Evolutionary conservation across 257 asterid genomes (phyloP), one percentile per base, ranked within the genome.

Genomic region (Petunia secreta): DNA sequence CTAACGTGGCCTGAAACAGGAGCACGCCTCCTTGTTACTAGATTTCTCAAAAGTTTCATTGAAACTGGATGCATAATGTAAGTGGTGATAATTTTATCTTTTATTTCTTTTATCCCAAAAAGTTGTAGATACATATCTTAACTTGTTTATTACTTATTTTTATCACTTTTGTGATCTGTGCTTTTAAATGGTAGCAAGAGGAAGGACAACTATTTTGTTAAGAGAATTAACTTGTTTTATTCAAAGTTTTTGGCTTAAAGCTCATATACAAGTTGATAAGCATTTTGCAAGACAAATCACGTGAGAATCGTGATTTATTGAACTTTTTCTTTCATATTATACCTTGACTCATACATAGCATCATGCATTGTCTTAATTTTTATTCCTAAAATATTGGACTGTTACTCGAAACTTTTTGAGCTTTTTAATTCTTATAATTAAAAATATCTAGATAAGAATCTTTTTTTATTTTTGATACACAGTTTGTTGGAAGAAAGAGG

Each of bases 401-500:
- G 38, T 63, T 63, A 63, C 71, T 63, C 2, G 9, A 46, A 38
- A 2, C 37, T 64, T 64, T 64, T 3, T 64, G 5, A 38, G 46
- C 38, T 63, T 10, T 25, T 25, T 25, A 25, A 25, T 25, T 2
- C 46, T 9, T 43, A 10, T 57, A 0, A 4, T 39, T 14, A 39
- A 25, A 25, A 25, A 25, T 25, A 25, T 25, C 25, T 25, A 25
- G 25, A 25, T 25, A 25, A 25, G 25, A 25, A 25, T 25, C 25
- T 25, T 25, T 25, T 25, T 25, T 25, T 3, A 40, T 66, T 25
- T 15, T 66, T 1, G 13, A 7, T 66, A 7, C 8, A 41, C 15
- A 66, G 97, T 65, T 88, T 95, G 71, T 68, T 90, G 69, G 99
- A 93, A 86, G 86, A 81, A 58, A 97, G 97, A 37, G 98, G 97